phyloP scores from a whole-genome alignment of 768 basidiomycete species.

The Lentinula edodes region DNA sequence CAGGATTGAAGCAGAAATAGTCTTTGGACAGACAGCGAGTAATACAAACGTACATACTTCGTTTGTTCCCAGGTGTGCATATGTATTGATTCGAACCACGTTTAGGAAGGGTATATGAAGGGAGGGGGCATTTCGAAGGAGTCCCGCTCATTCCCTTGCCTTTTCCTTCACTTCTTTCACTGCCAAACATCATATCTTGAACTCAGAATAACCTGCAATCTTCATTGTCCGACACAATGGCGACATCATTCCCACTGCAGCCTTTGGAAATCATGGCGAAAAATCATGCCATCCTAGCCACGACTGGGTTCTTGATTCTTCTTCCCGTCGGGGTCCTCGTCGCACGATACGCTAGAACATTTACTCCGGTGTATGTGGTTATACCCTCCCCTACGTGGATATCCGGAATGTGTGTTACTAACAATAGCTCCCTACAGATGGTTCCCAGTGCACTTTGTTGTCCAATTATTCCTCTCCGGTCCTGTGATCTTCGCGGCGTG shows the following conservation, averaged over 20 bases:
- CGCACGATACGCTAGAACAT: conserved; percentile 49
- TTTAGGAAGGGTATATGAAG: background rate
- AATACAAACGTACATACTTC: background rate
- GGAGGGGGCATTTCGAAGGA: background rate
- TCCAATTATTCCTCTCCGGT: conserved; percentile 45
- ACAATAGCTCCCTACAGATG: conserved; percentile 27
- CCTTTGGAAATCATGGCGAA: conserved; percentile 29
- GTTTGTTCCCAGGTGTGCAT: background rate
- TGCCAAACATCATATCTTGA: background rate
- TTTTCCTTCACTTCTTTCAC: background rate
- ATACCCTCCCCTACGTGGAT: background rate
- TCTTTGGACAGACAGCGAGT: background rate
- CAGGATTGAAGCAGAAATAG: background rate
- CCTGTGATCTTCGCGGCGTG: conserved; percentile 52
- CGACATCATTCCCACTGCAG: conserved; percentile 13
- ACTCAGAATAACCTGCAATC: background rate
- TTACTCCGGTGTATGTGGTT: conserved; percentile 32
- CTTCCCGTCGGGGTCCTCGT: conserved; percentile 55
- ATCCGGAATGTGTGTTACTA: background rate
- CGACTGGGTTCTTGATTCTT: conserved; percentile 49
- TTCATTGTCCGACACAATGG: background rate
- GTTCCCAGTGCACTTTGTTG: conserved; percentile 43
- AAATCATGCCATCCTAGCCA: conserved; percentile 47
- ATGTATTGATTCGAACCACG: background rate
- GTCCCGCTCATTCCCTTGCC: background rate